These are phyloP conservation scores for Nothophytophthora sp. DNA, from an alignment of 352 stramenopile genomes.

Conservation along the genomic window DNA sequence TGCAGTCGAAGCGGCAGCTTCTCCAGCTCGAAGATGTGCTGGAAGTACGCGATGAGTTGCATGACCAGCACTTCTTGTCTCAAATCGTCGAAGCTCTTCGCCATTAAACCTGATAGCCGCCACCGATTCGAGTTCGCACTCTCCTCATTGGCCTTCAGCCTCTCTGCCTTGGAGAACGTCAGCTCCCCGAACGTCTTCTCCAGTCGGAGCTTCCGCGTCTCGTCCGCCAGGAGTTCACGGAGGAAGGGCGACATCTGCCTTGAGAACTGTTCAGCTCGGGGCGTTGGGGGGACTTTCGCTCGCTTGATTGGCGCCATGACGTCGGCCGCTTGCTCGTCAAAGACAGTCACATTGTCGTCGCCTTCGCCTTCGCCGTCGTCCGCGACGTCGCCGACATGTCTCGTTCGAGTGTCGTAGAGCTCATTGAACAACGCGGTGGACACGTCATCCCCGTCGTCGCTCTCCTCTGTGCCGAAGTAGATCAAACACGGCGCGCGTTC, in stretches of 20 bases:
- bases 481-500: constrained; percentile 78
- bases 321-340: constrained; percentile 24
- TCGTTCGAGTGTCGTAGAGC: constrained; percentile 46
- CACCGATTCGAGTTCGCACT: constrained; percentile 26
- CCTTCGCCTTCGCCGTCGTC: constrained; percentile 14
- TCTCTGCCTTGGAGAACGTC: constrained; percentile 43
- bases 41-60: constrained; percentile 96
- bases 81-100: constrained; percentile 98
- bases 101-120: constrained; percentile 87
- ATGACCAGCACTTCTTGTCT: constrained; percentile 98
- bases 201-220: constrained; percentile 45
- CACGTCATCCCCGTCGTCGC: constrained; percentile 47
- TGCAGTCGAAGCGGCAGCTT: constrained; percentile 91
- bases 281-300: constrained; percentile 2
- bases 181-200: constrained; percentile 78
- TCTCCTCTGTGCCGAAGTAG: constrained; percentile 67
- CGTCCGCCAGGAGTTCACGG: constrained; percentile 26
- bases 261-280: constrained; percentile 4
- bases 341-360: constrained; percentile 9
- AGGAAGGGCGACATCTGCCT: constrained; percentile 25
- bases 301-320: constrained; percentile 7
- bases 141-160: constrained; percentile 31
- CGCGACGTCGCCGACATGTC: constrained; percentile 5
- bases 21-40: constrained; percentile 93
- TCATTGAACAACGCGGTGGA: constrained; percentile 66